Conservation (phyloP, 2,329 filamentous ascomycete genomes). For the Clarireedia hainanense region DNA sequence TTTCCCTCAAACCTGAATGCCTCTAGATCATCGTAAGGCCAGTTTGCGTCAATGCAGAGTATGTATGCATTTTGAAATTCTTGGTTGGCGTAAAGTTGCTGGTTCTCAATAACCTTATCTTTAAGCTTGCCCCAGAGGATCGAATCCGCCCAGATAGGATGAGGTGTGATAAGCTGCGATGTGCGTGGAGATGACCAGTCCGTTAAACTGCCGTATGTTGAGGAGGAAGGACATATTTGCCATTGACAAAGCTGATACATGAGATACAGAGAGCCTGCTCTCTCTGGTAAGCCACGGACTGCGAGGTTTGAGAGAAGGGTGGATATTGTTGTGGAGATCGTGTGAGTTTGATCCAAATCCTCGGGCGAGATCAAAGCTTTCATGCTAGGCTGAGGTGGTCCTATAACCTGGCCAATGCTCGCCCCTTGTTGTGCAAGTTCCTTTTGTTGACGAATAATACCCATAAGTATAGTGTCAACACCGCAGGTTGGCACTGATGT, state of each 20-base stretch:
- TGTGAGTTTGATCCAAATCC: conserved; percentile 22
- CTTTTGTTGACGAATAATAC: conserved; percentile 32
- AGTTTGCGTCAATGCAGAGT: conserved; percentile 30
- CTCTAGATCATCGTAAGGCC: conserved; percentile 24
- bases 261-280: conserved; percentile 15
- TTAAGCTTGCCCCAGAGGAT: conserved; percentile 32
- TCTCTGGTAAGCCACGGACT: conserved; percentile 15
- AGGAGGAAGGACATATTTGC: conserved; percentile 18
- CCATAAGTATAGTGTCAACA: conserved; percentile 31
- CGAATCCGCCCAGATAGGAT: conserved; percentile 28
- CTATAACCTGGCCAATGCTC: conserved; percentile 26
- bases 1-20: conserved; percentile 16
- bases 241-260: conserved; percentile 21
- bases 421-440: conserved; percentile 26
- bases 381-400: conserved; percentile 30
- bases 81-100: conserved; percentile 31
- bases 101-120: conserved; percentile 31
- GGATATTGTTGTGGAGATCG: conserved; percentile 25
- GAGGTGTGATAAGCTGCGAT: conserved; percentile 28
- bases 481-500: conserved; percentile 27
- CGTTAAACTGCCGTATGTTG: conserved; percentile 19
- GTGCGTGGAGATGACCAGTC: conserved; percentile 18
- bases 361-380: conserved; percentile 29
- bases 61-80: conserved; percentile 33
- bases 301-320: conserved; percentile 18